phyloP scores from a whole-genome alignment of 2,329 filamentous ascomycete species.

The Aspergillus quadricinctus region DNA sequence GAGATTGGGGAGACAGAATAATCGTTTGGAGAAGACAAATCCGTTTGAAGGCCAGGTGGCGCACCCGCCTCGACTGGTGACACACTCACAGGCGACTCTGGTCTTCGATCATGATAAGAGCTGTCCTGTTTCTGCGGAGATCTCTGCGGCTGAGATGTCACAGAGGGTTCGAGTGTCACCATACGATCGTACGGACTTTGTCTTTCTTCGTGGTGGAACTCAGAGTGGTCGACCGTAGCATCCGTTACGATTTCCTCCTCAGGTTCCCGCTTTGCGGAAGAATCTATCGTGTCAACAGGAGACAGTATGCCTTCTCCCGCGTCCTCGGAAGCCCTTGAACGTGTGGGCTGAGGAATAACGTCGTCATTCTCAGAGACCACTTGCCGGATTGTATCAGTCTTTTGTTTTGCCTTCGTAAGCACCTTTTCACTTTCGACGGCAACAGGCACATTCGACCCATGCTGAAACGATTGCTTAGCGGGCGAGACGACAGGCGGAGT shows the following conservation, averaged over 20 bases:
- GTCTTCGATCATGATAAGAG: constrained; percentile 46
- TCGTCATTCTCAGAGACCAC: constrained; percentile 29
- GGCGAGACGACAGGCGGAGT: constrained; percentile 43
- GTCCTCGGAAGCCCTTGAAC: constrained; percentile 17
- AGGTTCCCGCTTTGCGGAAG: constrained; percentile 21
- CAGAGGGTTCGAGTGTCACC: constrained; percentile 14
- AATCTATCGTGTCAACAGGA: constrained; percentile 17
- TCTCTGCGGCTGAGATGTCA: constrained; percentile 27
- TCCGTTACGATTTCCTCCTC: constrained; percentile 14
- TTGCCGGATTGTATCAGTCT: constrained; percentile 31
- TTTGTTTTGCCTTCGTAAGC: constrained; percentile 15
- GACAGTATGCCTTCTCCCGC: constrained; percentile 16
- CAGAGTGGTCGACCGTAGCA: constrained; percentile 18
- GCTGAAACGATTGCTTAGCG: constrained; percentile 39
- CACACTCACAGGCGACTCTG: constrained; percentile 66
- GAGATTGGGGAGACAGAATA: constrained; percentile 56
- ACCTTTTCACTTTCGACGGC: constrained; percentile 21
- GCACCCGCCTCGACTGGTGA: constrained; percentile 51
- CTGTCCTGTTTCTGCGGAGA: constrained; percentile 19
- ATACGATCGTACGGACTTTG: constrained; percentile 6
- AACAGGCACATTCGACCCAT: constrained; percentile 22
- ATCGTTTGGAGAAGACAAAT: constrained; percentile 67
- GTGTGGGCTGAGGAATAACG: constrained; percentile 17
- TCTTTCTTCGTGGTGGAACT: constrained; percentile 9
- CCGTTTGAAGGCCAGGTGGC: constrained; percentile 64